Evolutionary conservation across 164 flowering plant species (phyloP), one percentile per base, ranked within the genome.

Genomic region (Chimonanthus praecox): DNA sequence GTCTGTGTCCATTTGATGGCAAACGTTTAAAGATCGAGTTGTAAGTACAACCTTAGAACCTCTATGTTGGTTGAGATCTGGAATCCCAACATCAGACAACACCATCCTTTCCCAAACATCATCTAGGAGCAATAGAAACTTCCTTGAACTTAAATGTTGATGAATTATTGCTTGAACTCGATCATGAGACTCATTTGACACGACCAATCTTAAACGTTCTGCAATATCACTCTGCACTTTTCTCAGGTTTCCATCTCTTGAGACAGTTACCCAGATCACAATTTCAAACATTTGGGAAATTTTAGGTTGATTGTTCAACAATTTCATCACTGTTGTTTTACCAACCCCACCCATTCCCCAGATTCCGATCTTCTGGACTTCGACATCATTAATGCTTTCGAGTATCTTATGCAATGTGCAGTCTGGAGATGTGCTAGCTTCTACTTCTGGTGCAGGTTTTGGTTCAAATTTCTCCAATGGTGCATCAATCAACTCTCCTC

Each of bases 91-190:
- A 6, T 11, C 44, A 9, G 64, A 47, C 47, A 79, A 18, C 45
- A 69, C 62, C 9, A 79, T 7, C 3, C 0, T 2, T 7, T 72
- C 71, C 51, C 48, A 64, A 47, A 75, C 49, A 49, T 73, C 78
- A 73, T 79, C 81, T 18, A 79, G 16, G 54, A 79, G 65, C 5
- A 75, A 44, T n/a, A 79, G 61, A 49, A 46, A 75, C 64, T 69
- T 78, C 16, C 20, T 67, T 8, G n/a, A 4, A 8, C 67, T 16
- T 20, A 71, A 62, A 16, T 49, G 43, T 2, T 67, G 11, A 15
- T 6, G 64, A 49, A 75, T 61, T 50, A 11, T 49, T n/a, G 3
- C 7, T 0, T 75, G 58, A 48, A 45, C 33, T 49, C 8, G 5
- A 9, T 68, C 63, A 16, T 47, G 63, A 43, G 61, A 11, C 18